Percentiles rank a stretch among this genome's conserved stretches.
Evolutionary conservation across 2,329 filamentous ascomycete genomes (phyloP).

Genomic region (Colletotrichum agaves): DNA sequence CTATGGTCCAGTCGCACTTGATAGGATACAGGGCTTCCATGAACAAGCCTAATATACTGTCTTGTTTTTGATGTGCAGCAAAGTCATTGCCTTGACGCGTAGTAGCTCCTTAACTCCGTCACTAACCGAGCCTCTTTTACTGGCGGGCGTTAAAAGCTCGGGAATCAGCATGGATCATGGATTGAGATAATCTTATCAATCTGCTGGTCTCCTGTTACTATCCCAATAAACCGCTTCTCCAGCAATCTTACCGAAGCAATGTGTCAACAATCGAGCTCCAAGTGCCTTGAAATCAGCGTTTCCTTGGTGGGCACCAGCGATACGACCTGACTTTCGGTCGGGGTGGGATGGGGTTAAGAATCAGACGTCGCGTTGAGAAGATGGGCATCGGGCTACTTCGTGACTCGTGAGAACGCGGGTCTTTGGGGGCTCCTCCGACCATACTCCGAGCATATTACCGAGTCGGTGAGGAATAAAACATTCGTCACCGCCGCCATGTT

Average conservation of each 20-base stretch:
- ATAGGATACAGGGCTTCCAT: too few relatives aligned
- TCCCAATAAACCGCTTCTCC: not conserved
- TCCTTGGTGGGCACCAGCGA: not conserved
- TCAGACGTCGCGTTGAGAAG: not conserved
- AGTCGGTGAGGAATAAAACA: not conserved
- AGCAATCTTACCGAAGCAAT: not conserved
- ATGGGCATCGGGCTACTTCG: not conserved
- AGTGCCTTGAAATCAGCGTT: not conserved
- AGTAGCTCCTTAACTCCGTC: too few relatives aligned
- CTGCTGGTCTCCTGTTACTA: not conserved
- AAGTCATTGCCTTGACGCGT: too few relatives aligned
- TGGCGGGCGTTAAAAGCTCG: too few relatives aligned
- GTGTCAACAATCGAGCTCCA: not conserved
- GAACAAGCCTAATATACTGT: too few relatives aligned
- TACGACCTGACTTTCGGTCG: not conserved
- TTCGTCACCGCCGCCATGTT: not conserved
- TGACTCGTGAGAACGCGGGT: not conserved
- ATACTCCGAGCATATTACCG: not conserved
- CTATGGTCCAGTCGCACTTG: too few relatives aligned
- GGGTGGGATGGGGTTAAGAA: not conserved
- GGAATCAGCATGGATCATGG: too few relatives aligned
- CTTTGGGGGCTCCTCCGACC: conserved; percentile 4
- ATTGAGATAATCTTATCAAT: conserved; percentile 12
- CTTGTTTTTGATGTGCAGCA: too few relatives aligned
- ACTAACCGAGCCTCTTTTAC: too few relatives aligned